These are phyloP conservation scores for Senna tora DNA, from an alignment of 306 rosid species.

Conservation along the genomic window DNA sequence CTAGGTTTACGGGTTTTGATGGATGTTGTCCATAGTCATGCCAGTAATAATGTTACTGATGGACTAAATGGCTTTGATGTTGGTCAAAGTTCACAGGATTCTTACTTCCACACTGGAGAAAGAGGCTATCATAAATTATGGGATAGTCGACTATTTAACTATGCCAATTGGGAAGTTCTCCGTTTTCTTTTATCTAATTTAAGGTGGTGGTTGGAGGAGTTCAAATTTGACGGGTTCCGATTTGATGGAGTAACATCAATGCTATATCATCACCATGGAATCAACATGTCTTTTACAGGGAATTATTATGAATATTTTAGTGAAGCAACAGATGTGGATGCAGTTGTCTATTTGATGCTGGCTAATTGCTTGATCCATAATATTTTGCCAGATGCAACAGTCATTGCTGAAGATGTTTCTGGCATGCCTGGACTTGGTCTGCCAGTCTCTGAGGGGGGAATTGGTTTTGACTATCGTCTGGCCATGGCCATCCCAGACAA, in stretches of 20 bases:
- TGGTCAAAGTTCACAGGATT: conserved; percentile 86
- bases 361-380: conserved; percentile 72
- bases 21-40: conserved; percentile 98
- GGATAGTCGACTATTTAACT: conserved; percentile 95
- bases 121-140: conserved; percentile 92
- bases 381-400: conserved; percentile 81
- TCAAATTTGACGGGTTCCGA: conserved; percentile 90
- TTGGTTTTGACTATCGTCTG: conserved; percentile 92
- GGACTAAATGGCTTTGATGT: conserved; percentile 98
- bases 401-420: conserved; percentile 96
- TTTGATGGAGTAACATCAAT: conserved; percentile 97
- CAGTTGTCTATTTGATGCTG: conserved; percentile 92
- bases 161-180: conserved; percentile 98
- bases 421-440: conserved; percentile 97
- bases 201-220: conserved; percentile 98
- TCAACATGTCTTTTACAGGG: conserved; percentile 76
- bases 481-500: conserved; percentile 95
- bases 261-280: conserved; percentile 97
- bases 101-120: conserved; percentile 87
- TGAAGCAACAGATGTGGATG: conserved; percentile 86
- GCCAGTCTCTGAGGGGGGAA: conserved; percentile 69
- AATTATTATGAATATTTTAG: conserved; percentile 85
- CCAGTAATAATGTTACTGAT: conserved; percentile 88
- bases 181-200: conserved; percentile 92
- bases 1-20: conserved; percentile 81